Evolutionary conservation across 257 asterid genomes (phyloP), one percentile per base, ranked within the genome.

Genomic region (Agastache rugosa): DNA sequence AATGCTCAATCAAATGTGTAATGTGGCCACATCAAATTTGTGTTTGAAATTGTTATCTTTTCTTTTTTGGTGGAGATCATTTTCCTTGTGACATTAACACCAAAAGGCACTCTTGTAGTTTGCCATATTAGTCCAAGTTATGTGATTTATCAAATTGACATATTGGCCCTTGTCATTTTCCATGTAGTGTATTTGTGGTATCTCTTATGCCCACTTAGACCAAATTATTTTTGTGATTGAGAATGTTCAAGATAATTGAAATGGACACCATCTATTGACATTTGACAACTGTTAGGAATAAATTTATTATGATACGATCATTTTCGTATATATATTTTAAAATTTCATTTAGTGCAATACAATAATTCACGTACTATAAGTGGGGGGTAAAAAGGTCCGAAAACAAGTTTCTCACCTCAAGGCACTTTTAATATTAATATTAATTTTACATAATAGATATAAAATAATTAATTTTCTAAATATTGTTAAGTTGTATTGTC

Each of bases 141-240:
- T 47, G 34, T 34, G 58, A 72, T 67, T 75, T 66, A 70, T 64
- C 65, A 71, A 64, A 47, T 67, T 8, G 48, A 47, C 51, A 71
- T 69, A 71, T 69, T 37, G 76, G 73, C 68, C 69, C 73, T 19
- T 55, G 80, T 75, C 83, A 79, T 64, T 79, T 75, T 79, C 77
- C 42, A 74, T 48, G 44, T 53, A 59, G 63, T 48, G 34, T 62
- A 59, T 41, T 50, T 69, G 72, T 60, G 76, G 67, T 50, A 62
- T 4, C 47, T 37, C 27, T 58, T 59, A 2, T 61, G 68, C 68
- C 76, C 67, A 75, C 74, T 41, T 66, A n/a, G 47, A 39, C 22
- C 60, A 51, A 35, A 60, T 37, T 47, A 47, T 37, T 39, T 39
- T 64, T 64, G 72, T 74, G 66, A 51, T 31, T 48, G 53, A 25